Conservation (phyloP, 805 yeast species). For the Wickerhamomyces bisporus region DNA sequence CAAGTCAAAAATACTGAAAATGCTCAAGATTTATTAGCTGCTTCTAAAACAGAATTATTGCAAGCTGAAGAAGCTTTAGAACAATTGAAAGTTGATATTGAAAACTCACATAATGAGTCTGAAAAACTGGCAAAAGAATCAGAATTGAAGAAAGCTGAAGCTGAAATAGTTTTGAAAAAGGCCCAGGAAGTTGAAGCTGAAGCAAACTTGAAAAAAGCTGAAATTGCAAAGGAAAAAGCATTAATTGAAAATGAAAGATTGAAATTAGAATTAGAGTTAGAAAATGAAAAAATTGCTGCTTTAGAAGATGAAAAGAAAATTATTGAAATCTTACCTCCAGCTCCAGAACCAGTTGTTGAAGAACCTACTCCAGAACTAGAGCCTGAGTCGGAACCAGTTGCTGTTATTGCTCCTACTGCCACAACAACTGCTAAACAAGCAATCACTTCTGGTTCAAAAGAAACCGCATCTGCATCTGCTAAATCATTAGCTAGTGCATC, state of each 20-base stretch:
- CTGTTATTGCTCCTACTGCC: background rate
- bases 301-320: conserved; percentile 33
- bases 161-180: conserved; percentile 26
- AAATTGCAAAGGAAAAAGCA: conserved; percentile 32
- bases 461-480: background rate
- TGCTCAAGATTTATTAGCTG: conserved; percentile 36
- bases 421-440: conserved; percentile 1
- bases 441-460: background rate
- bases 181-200: conserved; percentile 33
- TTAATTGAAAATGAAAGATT: conserved; percentile 32
- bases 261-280: conserved; percentile 29
- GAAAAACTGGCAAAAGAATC: conserved; percentile 28
- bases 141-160: conserved; percentile 28
- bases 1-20: conserved; percentile 41
- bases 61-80: conserved; percentile 31
- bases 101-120: conserved; percentile 24
- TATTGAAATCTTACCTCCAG: conserved; percentile 36
- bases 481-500: background rate
- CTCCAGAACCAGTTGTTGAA: conserved; percentile 2
- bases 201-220: conserved; percentile 32
- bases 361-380: conserved; percentile 17
- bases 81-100: conserved; percentile 28
- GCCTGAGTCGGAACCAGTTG: conserved; percentile 5
- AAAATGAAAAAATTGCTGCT: conserved; percentile 30
- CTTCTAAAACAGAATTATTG: conserved; percentile 37